Base-by-base conservation (phyloP, 2,329 filamentous ascomycete species). In the Arthrobotrys sinensis region DNA sequence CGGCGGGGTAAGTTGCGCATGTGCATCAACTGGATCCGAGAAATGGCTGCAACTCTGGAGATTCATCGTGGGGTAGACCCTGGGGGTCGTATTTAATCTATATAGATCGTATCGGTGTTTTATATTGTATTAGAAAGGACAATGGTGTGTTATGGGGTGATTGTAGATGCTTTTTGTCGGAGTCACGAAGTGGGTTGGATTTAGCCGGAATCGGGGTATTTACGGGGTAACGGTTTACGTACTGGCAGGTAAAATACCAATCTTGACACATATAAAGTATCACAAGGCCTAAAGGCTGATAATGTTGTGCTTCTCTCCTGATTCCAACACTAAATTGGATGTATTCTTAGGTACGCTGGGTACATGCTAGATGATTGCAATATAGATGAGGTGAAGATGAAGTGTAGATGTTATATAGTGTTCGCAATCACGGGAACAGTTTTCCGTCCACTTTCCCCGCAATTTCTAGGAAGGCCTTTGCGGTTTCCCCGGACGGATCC, bases 401-500 rank as follows among this genome's bases (percentile, higher is more conserved):
- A 43, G 28, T 70, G 38, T 63, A 71, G 4, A 34, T 46, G 3
- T 28, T 43, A 40, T 63, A 34, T 32, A 32, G 36, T 63, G 14
- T 48, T 48, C 40, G 60, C 40, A 46, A 68, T 79, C 64, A 72
- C 24, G 50, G 68, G 64, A 79, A 75, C 36, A 79, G 69, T 62
- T 70, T 79, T 62, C 64, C 69, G 57, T 73, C 65, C 34, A 91
- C 85, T 28, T 85, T 84, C 69, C 88, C 86, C 0, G 93, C 93
- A 83, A 97, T 90, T 16, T 87, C 86, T 72, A 91, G 85, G 83
- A 97, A 99, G 0, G 90, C 90, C 66, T 87, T 85, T 0, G 92
- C 91, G 81, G 93, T 89, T 36, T 89, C 87, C 81, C 93, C 94
- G 0, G 90, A 87, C 6, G 95, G 93, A 84, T 97, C 93, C 0